Evolutionary conservation across 768 basidiomycete species (phyloP).

Genomic region (Tephrocybe sp.): DNA sequence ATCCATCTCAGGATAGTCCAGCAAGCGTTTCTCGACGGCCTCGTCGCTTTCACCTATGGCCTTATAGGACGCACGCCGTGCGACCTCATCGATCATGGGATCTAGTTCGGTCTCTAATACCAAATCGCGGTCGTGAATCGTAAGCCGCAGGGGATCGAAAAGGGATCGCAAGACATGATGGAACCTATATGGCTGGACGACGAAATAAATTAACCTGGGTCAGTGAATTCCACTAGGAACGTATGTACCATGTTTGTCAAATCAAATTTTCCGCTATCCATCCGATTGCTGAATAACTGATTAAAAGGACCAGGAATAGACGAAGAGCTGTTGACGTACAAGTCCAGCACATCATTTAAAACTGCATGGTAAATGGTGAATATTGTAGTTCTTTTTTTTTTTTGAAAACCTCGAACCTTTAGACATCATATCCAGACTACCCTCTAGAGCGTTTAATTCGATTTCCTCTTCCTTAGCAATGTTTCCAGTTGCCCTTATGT

Average conservation of each 20-base stretch:
- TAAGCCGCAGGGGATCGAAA: slow-evolving; percentile 66
- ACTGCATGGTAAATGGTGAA: too few relatives aligned
- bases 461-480: slow-evolving; percentile 77
- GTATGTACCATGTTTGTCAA: slow-evolving; percentile 53
- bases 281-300: slow-evolving; percentile 58
- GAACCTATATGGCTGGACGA: slow-evolving; percentile 63
- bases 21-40: slow-evolving; percentile 39
- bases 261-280: slow-evolving; percentile 87
- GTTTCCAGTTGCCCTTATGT: slow-evolving; percentile 79
- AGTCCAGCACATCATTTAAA: slow-evolving; percentile 79
- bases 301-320: slow-evolving; percentile 2
- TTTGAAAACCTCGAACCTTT: slow-evolving; percentile 52
- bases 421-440: slow-evolving; percentile 85
- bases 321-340: slow-evolving; percentile 42
- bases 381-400: too few relatives aligned
- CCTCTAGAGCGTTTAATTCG: slow-evolving; percentile 84
- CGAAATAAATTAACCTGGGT: too few relatives aligned
- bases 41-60: slow-evolving; percentile 53
- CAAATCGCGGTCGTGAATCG: slow-evolving; percentile 66
- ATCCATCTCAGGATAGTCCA: slow-evolving; percentile 48
- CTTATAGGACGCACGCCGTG: slow-evolving; percentile 58
- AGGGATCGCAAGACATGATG: slow-evolving; percentile 78
- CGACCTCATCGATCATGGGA: slow-evolving; percentile 63
- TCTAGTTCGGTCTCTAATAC: slow-evolving; percentile 73
- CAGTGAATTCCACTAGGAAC: too few relatives aligned